phyloP scores from a whole-genome alignment of 495 filamentous ascomycete species.

The Hapsidospora chrysogenum region DNA sequence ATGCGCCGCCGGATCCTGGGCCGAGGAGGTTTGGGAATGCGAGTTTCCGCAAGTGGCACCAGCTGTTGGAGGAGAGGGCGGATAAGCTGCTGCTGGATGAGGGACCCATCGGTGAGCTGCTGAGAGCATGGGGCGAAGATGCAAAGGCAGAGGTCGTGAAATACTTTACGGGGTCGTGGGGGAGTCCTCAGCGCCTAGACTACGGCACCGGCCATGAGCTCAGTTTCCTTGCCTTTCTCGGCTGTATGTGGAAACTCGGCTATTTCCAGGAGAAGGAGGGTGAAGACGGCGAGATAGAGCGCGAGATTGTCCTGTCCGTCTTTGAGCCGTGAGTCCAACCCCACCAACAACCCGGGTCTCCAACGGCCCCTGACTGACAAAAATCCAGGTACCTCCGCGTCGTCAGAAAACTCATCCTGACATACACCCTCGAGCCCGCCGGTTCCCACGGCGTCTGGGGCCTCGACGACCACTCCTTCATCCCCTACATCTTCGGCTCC shows the following conservation, averaged over 20 bases:
- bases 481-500: slow-evolving; percentile 93
- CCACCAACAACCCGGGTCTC: too few species aligned
- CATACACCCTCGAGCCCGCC: slow-evolving; percentile 90
- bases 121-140: slow-evolving; percentile 9
- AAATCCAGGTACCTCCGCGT: slow-evolving; percentile 55
- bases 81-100: slow-evolving; percentile 44
- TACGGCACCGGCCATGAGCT: slow-evolving; percentile 95
- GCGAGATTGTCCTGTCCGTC: slow-evolving; percentile 62
- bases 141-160: slow-evolving; percentile 43
- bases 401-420: slow-evolving; percentile 68
- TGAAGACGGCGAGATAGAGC: slow-evolving; percentile 32
- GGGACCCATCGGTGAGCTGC: slow-evolving; percentile 36
- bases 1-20: slow-evolving; percentile 69
- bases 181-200: slow-evolving; percentile 75
- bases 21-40: slow-evolving; percentile 84
- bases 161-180: slow-evolving; percentile 80
- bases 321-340: slow-evolving; percentile 63
- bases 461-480: slow-evolving; percentile 88
- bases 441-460: slow-evolving; percentile 95
- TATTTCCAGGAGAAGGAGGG: slow-evolving; percentile 47
- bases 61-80: slow-evolving; percentile 42
- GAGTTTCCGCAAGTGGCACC: slow-evolving; percentile 71
- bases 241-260: slow-evolving; percentile 76
- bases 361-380: not conserved
- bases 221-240: slow-evolving; percentile 84